phyloP scores from a whole-genome alignment of 305 asterid species.

The Fraxinus greggii region DNA sequence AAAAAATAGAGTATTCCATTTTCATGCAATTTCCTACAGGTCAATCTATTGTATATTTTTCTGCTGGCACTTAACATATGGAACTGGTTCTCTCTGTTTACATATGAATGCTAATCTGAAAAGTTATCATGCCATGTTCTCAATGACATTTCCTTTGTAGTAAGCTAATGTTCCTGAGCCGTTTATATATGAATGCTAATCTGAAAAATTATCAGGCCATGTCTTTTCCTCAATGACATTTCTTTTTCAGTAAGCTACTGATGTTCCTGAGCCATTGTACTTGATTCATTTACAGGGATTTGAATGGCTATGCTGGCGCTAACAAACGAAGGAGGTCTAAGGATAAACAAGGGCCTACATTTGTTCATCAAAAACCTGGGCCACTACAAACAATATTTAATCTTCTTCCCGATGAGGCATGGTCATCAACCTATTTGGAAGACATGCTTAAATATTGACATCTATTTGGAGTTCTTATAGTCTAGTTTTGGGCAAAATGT shows the following conservation, averaged over 20 bases:
- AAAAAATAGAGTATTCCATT: background rate
- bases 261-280: constrained; percentile 12
- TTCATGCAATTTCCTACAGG: constrained; percentile 19
- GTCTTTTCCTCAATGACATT: constrained; percentile 7
- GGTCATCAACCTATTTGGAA: constrained; percentile 16
- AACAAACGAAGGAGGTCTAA: constrained; percentile 47
- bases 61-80: constrained; percentile 15
- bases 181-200: constrained; percentile 20
- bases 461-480: background rate
- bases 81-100: constrained; percentile 11
- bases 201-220: constrained; percentile 1
- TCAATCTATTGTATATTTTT: constrained; percentile 4
- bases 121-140: constrained; percentile 9
- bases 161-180: background rate
- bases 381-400: constrained; percentile 82
- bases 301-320: constrained; percentile 59
- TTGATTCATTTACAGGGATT: constrained; percentile 48
- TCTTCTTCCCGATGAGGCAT: constrained; percentile 91
- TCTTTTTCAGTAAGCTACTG: constrained; percentile 10
- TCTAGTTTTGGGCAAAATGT: constrained; percentile 17
- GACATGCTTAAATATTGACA: constrained; percentile 18
- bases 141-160: background rate
- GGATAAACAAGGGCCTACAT: constrained; percentile 61
- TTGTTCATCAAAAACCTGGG: constrained; percentile 79
- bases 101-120: constrained; percentile 20